Base-by-base conservation (phyloP, 1,284 basidiomycete species). In the Boletellus dicymbophilus region DNA sequence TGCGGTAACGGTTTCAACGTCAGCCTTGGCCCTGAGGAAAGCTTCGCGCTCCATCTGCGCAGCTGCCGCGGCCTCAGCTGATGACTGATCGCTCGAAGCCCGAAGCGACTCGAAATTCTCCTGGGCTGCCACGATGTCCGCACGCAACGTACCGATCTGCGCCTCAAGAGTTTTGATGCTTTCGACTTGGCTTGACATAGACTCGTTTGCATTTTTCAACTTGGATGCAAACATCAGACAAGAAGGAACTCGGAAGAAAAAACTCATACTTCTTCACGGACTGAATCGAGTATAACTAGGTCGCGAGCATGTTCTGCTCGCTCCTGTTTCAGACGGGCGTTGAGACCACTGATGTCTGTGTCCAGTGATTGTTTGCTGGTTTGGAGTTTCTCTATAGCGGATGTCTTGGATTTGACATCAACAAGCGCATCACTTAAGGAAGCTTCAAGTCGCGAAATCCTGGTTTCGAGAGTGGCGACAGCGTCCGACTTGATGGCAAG, bases 31-130 rank as follows among this genome's bases (percentile, higher is more conserved):
- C 59, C 82, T 83, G 12, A 81, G 58, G 26, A 89, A 72, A 15
- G 82, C 80, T 58, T 85, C 82, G 28, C 77, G 83, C 54, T 90
- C 85, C 36, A 76, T 66, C 37, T 79, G 74, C 4, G 81, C 80
- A 20, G 81, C 78, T 11, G 75, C 75, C 2, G 73, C 63, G 0
- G 75, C 72, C 30, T 71, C 73, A 3, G 72, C 68, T 1, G 74
- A 65, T 12, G 73, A 72, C 11, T 76, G 68, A 21, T 74, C 72
- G 16, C 79, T 75, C 2, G 76, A 73, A 20, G 71, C 59, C 54
- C 77, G 77, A 25, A 85, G 67, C 8, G 66, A 67, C 16, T 81
- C 77, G 18, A 89, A 66, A 47, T 78, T 78, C 49, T 77, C 75
- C 52, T 79, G 78, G 16, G 79, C 75, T n/a, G 73, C 67, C 4